Percentiles rank a stretch among this genome's conserved stretches.
Conservation (phyloP, 164 flowering plant genomes). For the Magnolia officinalis region DNA sequence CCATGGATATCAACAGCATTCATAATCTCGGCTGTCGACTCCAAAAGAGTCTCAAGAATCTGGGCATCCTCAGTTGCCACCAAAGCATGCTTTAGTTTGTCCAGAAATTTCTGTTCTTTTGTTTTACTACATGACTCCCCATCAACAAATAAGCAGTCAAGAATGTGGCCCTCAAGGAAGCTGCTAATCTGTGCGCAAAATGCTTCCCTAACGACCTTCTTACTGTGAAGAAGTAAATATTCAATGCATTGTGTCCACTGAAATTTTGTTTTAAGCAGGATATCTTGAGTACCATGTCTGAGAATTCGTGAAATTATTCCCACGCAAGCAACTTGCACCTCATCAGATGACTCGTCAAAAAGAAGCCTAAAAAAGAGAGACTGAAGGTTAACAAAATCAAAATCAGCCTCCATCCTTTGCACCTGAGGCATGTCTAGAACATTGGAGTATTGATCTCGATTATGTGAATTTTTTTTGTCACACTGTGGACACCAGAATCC, state of each 20-base stretch:
- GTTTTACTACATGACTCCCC: constrained; percentile 33
- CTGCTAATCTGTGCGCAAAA: constrained; percentile 65
- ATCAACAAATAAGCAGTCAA: constrained; percentile 53
- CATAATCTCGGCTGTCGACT: constrained; percentile 73
- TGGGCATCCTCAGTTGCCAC: constrained; percentile 58
- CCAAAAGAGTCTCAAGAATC: constrained; percentile 70
- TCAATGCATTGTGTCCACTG: constrained; percentile 73
- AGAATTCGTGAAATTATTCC: constrained; percentile 55
- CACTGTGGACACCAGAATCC: constrained; percentile 88
- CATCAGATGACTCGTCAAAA: constrained; percentile 74
- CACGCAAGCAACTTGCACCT: constrained; percentile 78
- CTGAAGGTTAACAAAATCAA: constrained; percentile 41
- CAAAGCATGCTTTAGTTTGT: constrained; percentile 65
- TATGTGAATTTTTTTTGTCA: constrained; percentile 32
- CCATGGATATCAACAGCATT: constrained; percentile 56
- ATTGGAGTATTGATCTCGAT: constrained; percentile 18
- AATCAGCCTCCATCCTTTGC: constrained; percentile 20
- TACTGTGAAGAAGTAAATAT: constrained; percentile 53
- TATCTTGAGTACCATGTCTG: constrained; percentile 46
- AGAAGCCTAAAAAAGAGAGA: constrained; percentile 64
- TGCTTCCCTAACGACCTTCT: constrained; percentile 72
- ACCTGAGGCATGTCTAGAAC: constrained; percentile 20
- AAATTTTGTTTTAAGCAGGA: constrained; percentile 42
- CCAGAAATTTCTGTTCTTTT: constrained; percentile 60
- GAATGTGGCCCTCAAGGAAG: constrained; percentile 52